Percentiles rank a stretch among this genome's conserved stretches.
These are phyloP conservation scores for Mycena vulgaris DNA, from an alignment of 768 basidiomycete genomes.

Conservation along the genomic window DNA sequence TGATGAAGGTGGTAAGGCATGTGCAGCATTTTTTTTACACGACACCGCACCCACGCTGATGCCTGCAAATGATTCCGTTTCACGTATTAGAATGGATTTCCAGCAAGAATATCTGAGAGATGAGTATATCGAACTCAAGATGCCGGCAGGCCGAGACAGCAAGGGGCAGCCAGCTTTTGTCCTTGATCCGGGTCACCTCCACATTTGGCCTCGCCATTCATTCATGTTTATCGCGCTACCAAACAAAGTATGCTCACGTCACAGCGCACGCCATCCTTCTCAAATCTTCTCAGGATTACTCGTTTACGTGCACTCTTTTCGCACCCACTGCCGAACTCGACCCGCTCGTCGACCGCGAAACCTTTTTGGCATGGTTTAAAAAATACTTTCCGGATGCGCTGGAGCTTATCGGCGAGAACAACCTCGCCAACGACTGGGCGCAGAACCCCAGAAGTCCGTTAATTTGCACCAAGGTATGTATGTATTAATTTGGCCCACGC, in stretches of 20 bases:
- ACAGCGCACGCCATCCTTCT: constrained; percentile 41
- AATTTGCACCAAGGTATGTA: constrained; percentile 95
- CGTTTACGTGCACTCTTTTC: constrained; percentile 98
- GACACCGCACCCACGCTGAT: constrained; percentile 35
- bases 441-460: constrained; percentile 91
- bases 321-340: constrained; percentile 86
- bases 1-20: constrained; percentile 96
- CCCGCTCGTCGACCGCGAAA: constrained; percentile 71
- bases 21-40: constrained; percentile 49
- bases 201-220: constrained; percentile 99
- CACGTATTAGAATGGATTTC: constrained; percentile 86
- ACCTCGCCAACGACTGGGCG: constrained; percentile 82
- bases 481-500: constrained; percentile 47
- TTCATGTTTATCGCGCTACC: constrained; percentile 99
- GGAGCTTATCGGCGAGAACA: constrained; percentile 85
- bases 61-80: constrained; percentile 17
- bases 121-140: constrained; percentile 96
- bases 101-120: constrained; percentile 96
- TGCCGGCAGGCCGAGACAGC: constrained; percentile 82
- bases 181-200: constrained; percentile 95
- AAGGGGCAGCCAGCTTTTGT: constrained; percentile 79
- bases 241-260: constrained; percentile 81
- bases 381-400: constrained; percentile 92
- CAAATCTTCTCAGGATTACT: constrained; percentile 80
- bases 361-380: constrained; percentile 82